Conservation (phyloP, 768 basidiomycete genomes). For the Scleroderma bovista region DNA sequence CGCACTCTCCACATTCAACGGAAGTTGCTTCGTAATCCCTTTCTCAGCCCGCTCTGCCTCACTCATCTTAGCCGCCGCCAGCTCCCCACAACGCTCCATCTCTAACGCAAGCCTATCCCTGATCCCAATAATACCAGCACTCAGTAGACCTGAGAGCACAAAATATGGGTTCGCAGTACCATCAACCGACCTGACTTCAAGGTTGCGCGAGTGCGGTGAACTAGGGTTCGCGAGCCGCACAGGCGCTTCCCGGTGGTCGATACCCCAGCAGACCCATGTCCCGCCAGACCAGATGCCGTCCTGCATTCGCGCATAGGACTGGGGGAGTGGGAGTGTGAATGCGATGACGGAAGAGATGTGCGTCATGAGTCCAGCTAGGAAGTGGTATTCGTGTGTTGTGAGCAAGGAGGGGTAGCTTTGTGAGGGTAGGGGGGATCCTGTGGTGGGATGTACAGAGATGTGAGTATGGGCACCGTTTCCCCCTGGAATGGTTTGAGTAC, state of each 20-base stretch:
- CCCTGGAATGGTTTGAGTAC: too few relatives aligned
- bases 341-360: slow-evolving; percentile 50
- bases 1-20: slow-evolving; percentile 42
- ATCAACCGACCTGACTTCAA: slow-evolving; percentile 54
- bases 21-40: slow-evolving; percentile 43
- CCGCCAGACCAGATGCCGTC: slow-evolving; percentile 64
- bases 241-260: slow-evolving; percentile 55
- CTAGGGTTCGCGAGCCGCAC: slow-evolving; percentile 44
- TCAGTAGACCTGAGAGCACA: slow-evolving; percentile 47
- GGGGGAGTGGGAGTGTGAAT: slow-evolving; percentile 46
- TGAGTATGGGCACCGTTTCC: slow-evolving; percentile 56
- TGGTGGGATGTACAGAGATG: slow-evolving; percentile 49
- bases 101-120: slow-evolving; percentile 28
- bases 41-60: slow-evolving; percentile 27
- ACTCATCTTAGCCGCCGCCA: slow-evolving; percentile 16
- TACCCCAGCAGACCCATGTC: slow-evolving; percentile 58
- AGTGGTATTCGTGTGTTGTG: slow-evolving; percentile 41
- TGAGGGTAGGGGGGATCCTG: neutral
- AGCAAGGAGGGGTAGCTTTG: slow-evolving; percentile 12
- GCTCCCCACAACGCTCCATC: slow-evolving; percentile 32
- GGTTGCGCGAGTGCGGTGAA: slow-evolving; percentile 43
- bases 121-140: slow-evolving; percentile 45
- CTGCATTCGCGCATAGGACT: slow-evolving; percentile 55
- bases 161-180: slow-evolving; percentile 54
- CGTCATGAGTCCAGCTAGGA: slow-evolving; percentile 48